phyloP scores from a whole-genome alignment of 352 stramenopile species.

The Aphanomyces astaci region DNA sequence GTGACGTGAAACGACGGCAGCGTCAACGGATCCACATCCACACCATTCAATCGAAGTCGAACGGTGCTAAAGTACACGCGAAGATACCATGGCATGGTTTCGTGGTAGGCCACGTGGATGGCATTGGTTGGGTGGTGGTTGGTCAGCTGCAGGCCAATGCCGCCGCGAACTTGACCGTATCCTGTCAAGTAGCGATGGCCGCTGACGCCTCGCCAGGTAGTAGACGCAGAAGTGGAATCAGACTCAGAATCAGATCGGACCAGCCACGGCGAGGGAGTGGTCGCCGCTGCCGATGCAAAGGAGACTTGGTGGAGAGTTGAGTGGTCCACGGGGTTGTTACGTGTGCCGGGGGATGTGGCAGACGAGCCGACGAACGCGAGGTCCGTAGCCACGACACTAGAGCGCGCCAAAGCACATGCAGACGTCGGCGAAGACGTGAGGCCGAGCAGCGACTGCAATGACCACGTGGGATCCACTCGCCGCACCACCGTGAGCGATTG shows the following conservation, averaged over 20 bases:
- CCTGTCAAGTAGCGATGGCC: constrained; percentile 72
- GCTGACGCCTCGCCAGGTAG: constrained; percentile 36
- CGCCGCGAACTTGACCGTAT: constrained; percentile 63
- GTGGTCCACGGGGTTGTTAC: neutral
- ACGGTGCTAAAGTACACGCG: constrained; percentile 74
- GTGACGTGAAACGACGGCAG: constrained; percentile 40
- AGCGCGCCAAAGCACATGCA: neutral
- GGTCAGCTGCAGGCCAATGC: constrained; percentile 53
- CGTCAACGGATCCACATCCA: constrained; percentile 7
- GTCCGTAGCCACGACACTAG: neutral
- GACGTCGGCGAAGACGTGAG: neutral
- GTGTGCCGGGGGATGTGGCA: neutral
- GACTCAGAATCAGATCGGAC: no score
- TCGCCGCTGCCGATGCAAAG: neutral
- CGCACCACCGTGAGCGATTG: constrained; percentile 9
- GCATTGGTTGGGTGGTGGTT: constrained; percentile 46
- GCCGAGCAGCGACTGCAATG: neutral
- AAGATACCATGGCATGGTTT: constrained; percentile 75
- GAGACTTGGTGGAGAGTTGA: neutral
- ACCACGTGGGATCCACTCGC: constrained; percentile 1
- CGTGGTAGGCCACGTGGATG: constrained; percentile 58
- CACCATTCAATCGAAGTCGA: constrained; percentile 22
- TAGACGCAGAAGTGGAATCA: no score
- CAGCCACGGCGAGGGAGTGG: neutral
- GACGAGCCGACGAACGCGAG: neutral